Conservation (phyloP, 352 stramenopile genomes). For the Phytophthora sp. region DNA sequence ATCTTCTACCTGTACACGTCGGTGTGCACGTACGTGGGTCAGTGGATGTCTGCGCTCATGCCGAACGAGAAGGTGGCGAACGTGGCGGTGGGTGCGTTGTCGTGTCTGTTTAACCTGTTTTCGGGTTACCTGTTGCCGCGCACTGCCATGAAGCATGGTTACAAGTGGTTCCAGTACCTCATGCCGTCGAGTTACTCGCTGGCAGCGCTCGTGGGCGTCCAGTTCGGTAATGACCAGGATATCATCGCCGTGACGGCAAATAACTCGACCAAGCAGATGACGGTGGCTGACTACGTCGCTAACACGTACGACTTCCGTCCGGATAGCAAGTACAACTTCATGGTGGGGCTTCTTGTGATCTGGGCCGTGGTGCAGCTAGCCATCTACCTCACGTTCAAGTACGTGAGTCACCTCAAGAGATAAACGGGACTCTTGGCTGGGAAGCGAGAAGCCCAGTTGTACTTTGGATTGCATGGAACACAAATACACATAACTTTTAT, state of each 20-base stretch:
- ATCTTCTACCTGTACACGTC: slow-evolving; percentile 67
- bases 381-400: slow-evolving; percentile 66
- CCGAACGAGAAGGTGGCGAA: slow-evolving; percentile 78
- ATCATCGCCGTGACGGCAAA: slow-evolving; percentile 28
- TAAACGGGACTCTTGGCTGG: too few species aligned
- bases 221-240: slow-evolving; percentile 47
- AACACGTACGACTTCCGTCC: slow-evolving; percentile 63
- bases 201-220: slow-evolving; percentile 41
- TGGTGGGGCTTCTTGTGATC: slow-evolving; percentile 55
- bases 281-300: slow-evolving; percentile 46
- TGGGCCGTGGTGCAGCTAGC: slow-evolving; percentile 55
- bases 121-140: slow-evolving; percentile 58
- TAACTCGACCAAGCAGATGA: slow-evolving; percentile 25
- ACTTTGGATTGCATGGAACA: too few species aligned
- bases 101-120: slow-evolving; percentile 77
- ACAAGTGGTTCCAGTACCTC: slow-evolving; percentile 75
- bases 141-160: slow-evolving; percentile 55
- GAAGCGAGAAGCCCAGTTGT: too few species aligned
- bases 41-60: slow-evolving; percentile 75
- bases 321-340: slow-evolving; percentile 52
- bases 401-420: slow-evolving; percentile 74
- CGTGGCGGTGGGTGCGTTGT: slow-evolving; percentile 67
- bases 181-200: slow-evolving; percentile 70
- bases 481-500: too few species aligned
- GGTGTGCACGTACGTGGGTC: slow-evolving; percentile 61